Conservation (phyloP, 2,329 filamentous ascomycete genomes). For the Cylindrodendrum hubeiense region DNA sequence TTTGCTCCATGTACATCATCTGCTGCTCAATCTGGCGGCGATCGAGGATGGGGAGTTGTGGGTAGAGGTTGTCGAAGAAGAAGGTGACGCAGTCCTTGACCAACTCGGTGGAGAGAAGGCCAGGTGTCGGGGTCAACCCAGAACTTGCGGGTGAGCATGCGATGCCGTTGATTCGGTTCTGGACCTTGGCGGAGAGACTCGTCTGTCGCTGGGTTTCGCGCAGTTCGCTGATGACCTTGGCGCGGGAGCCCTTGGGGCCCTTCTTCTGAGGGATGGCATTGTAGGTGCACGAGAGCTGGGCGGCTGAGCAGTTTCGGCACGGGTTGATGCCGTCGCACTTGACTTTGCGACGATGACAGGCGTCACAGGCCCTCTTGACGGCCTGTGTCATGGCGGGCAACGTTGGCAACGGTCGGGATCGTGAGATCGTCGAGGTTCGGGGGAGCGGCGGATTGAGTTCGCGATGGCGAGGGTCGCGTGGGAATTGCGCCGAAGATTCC, state of each 20-base stretch:
- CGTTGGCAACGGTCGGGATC: conserved; percentile 17
- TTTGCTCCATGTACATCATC: conserved; percentile 70
- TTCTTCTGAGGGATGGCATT: conserved; percentile 82
- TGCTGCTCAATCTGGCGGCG: conserved; percentile 70
- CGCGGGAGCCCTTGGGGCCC: conserved; percentile 79
- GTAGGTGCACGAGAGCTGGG: conserved; percentile 78
- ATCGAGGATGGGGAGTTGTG: conserved; percentile 72
- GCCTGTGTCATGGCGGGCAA: conserved; percentile 57
- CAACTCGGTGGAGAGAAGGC: conserved; percentile 71
- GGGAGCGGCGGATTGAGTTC: conserved; percentile 29
- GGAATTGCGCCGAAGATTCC: conserved; percentile 16
- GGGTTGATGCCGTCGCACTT: conserved; percentile 79
- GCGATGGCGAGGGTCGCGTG: conserved; percentile 3
- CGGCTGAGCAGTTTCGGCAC: conserved; percentile 77
- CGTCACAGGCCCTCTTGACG: conserved; percentile 76
- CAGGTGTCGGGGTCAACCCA: conserved; percentile 66
- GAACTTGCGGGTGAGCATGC: conserved; percentile 61
- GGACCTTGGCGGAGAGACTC: conserved; percentile 71
- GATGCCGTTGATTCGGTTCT: conserved; percentile 70
- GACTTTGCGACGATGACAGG: conserved; percentile 80
- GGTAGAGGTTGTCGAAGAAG: conserved; percentile 76
- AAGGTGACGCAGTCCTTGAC: conserved; percentile 76
- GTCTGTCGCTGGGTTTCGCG: conserved; percentile 77
- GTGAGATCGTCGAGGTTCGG: conserved; percentile 21
- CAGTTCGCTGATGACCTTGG: conserved; percentile 81